Evolutionary conservation across 306 rosid genomes (phyloP).

Genomic region (Cercis canadensis): DNA sequence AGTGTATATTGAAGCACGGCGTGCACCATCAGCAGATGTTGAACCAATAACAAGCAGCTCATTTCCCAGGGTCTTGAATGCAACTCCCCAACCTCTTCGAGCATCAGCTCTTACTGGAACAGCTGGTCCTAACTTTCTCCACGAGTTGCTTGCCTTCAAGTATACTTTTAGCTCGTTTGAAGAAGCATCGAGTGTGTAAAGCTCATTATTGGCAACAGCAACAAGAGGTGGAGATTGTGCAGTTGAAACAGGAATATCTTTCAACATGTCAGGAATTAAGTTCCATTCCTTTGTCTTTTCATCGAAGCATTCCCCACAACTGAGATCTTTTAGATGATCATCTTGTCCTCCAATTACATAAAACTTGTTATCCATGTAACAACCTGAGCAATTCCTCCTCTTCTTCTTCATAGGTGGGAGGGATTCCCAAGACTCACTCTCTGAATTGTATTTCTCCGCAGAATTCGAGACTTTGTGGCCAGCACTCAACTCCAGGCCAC

Average conservation of each 20-base stretch:
- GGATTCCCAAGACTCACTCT: slow-evolving; percentile 56
- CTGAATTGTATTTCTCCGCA: slow-evolving; percentile 71
- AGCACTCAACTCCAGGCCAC: slow-evolving; percentile 58
- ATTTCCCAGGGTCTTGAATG: slow-evolving; percentile 75
- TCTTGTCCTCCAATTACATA: slow-evolving; percentile 82
- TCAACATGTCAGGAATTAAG: slow-evolving; percentile 62
- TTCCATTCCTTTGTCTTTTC: slow-evolving; percentile 60
- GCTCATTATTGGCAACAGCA: slow-evolving; percentile 71
- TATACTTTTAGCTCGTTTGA: slow-evolving; percentile 74
- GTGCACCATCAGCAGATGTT: slow-evolving; percentile 33
- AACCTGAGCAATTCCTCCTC: slow-evolving; percentile 73
- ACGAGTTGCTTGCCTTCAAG: slow-evolving; percentile 52
- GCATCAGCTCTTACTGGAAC: slow-evolving; percentile 76
- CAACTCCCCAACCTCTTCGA: slow-evolving; percentile 81
- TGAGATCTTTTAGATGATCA: slow-evolving; percentile 47
- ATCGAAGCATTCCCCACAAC: slow-evolving; percentile 72
- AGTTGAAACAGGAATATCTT: slow-evolving; percentile 38
- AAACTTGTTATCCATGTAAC: slow-evolving; percentile 76
- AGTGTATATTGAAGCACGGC: slow-evolving; percentile 41
- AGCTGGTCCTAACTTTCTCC: slow-evolving; percentile 64
- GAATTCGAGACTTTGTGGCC: slow-evolving; percentile 48
- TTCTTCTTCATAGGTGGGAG: slow-evolving; percentile 68
- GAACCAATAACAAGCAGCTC: slow-evolving; percentile 80
- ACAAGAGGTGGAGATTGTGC: slow-evolving; percentile 73
- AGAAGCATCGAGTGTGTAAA: slow-evolving; percentile 63